These are phyloP conservation scores for Dendrobium chrysotoxum DNA, from an alignment of 106 monocot species.

Conservation along the genomic window DNA sequence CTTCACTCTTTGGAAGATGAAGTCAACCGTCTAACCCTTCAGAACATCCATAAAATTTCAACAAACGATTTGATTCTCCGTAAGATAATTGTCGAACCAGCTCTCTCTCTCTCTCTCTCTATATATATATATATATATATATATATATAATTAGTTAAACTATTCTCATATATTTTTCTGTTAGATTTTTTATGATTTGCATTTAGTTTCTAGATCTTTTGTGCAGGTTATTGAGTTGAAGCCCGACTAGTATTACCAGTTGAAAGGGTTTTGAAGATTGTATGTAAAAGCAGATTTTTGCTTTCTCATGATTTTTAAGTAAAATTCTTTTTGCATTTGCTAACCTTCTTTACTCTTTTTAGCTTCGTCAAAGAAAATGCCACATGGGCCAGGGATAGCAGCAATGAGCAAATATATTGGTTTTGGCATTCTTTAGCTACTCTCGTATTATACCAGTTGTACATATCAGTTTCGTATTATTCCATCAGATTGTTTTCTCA, in stretches of 20 bases:
- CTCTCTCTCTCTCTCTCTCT: no score
- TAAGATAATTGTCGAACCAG: no score
- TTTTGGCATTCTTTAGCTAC: background rate
- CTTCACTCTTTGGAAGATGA: no score
- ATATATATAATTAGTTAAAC: no score
- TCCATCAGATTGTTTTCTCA: no score
- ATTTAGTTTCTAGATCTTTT: no score
- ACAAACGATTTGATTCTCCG: no score
- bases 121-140: no score
- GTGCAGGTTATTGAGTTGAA: conserved; percentile 29
- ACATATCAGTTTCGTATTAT: background rate
- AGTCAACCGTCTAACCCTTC: no score
- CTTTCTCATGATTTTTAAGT: background rate
- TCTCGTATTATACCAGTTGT: background rate
- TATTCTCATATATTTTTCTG: no score
- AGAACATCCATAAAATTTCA: no score
- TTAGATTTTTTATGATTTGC: no score
- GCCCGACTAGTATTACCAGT: conserved; percentile 38
- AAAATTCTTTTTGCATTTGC: background rate
- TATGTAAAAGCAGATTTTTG: conserved; percentile 13
- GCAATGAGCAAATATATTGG: conserved; percentile 4
- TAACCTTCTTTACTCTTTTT: conserved; percentile 2
- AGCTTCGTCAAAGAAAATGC: conserved; percentile 77
- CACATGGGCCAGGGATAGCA: conserved; percentile 49
- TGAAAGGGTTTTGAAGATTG: conserved; percentile 58